These are phyloP conservation scores for Aotearoamyces nothofagi DNA, from an alignment of 2,329 filamentous ascomycete species.

Conservation along the genomic window DNA sequence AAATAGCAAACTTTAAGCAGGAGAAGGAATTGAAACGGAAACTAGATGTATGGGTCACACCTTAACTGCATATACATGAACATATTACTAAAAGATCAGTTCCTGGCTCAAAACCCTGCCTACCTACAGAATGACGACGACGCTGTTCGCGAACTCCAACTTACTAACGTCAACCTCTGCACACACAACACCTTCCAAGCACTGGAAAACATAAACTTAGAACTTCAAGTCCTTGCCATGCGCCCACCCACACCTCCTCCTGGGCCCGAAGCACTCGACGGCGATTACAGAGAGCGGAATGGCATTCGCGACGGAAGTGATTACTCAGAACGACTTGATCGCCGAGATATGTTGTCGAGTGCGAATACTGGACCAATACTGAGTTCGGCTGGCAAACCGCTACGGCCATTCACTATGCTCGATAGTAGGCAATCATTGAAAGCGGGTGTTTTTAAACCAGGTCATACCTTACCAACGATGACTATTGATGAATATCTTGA, in stretches of 20 bases:
- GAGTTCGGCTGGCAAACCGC: constrained; percentile 63
- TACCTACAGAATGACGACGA: constrained; percentile 66
- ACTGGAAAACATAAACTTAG: constrained; percentile 75
- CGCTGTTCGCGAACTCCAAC: constrained; percentile 60
- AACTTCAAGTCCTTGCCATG: constrained; percentile 66
- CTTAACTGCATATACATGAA: constrained; percentile 24
- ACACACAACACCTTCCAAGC: constrained; percentile 72
- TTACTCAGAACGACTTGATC: constrained; percentile 65
- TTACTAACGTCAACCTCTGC: constrained; percentile 59
- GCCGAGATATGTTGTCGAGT: constrained; percentile 33
- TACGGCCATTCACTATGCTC: constrained; percentile 81
- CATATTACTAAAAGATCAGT: constrained; percentile 27
- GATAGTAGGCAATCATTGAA: constrained; percentile 61
- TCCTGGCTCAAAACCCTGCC: constrained; percentile 41
- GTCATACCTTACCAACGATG: constrained; percentile 94
- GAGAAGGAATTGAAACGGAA: constrained; percentile 77
- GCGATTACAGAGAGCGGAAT: constrained; percentile 30
- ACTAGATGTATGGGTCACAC: constrained; percentile 45
- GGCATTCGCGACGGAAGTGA: constrained; percentile 25
- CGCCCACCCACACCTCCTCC: constrained; percentile 41
- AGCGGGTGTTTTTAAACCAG: constrained; percentile 71
- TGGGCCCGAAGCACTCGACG: constrained; percentile 25
- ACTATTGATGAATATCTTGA: constrained; percentile 94
- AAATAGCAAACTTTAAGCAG: constrained; percentile 71
- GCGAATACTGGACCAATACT: constrained; percentile 56